Evolutionary conservation across 148 eudicot species (phyloP).

Genomic region (Camellia sinensis): DNA sequence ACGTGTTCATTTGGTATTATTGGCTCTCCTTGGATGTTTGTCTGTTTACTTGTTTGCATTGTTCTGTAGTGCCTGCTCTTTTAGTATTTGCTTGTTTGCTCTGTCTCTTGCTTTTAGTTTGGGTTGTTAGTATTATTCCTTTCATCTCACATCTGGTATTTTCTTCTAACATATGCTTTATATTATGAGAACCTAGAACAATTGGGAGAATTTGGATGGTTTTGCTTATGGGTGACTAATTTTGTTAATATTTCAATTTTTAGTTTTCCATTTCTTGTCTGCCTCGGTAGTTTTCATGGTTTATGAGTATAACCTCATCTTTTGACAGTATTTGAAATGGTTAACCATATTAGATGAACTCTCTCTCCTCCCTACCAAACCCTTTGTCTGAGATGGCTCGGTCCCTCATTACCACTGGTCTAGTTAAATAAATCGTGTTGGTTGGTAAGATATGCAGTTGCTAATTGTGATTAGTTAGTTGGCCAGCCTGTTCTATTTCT

Average conservation of each 20-base stretch:
- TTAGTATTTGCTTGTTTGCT: neutral
- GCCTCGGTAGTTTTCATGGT: too few species aligned
- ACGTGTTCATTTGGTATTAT: neutral
- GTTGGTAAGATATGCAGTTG: too few species aligned
- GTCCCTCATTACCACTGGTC: too few species aligned
- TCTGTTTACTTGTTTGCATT: neutral
- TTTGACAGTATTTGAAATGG: too few species aligned
- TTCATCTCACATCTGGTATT: neutral
- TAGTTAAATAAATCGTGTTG: too few species aligned
- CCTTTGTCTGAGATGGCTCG: too few species aligned
- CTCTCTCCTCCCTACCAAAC: too few species aligned
- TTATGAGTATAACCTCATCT: too few species aligned
- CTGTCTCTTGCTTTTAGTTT: slow-evolving; percentile 1
- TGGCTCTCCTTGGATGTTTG: neutral
- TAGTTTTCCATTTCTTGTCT: neutral
- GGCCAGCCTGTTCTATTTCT: too few species aligned
- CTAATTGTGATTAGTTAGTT: too few species aligned
- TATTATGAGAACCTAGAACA: neutral
- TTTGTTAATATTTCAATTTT: neutral
- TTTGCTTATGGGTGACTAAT: slow-evolving; percentile 2
- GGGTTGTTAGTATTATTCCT: neutral
- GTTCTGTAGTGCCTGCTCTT: neutral
- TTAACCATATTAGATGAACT: too few species aligned
- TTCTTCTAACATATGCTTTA: neutral
- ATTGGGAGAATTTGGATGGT: neutral